Conservation (phyloP, 129 eudicot genomes). For the Escallonia herrerae region DNA sequence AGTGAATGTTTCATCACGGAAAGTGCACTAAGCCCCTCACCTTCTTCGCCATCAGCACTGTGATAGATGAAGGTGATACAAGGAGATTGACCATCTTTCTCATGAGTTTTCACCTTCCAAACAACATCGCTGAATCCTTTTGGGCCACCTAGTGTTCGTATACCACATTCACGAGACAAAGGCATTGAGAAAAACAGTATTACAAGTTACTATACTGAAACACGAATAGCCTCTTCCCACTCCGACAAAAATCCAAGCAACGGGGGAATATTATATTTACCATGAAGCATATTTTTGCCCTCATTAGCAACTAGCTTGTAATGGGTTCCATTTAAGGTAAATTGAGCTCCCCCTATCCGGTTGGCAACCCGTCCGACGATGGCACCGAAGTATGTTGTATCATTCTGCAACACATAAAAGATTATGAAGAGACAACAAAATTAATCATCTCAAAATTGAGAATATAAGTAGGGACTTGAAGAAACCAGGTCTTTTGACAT, state of each 20-base stretch:
- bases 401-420: conserved; percentile 37
- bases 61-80: conserved; percentile 26
- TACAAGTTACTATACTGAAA: not conserved
- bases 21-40: conserved; percentile 1
- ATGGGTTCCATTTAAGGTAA: conserved; percentile 47
- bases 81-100: conserved; percentile 14
- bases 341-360: conserved; percentile 71
- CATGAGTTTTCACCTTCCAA: conserved; percentile 33
- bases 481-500: too few relatives aligned
- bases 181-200: not conserved
- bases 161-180: not conserved
- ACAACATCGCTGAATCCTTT: conserved; percentile 40
- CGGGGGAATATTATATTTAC: conserved; percentile 7
- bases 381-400: conserved; percentile 50
- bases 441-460: too few relatives aligned
- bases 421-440: not conserved
- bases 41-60: conserved; percentile 46
- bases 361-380: conserved; percentile 74
- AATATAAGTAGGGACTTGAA: too few relatives aligned
- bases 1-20: too few relatives aligned
- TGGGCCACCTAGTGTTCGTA: conserved; percentile 26
- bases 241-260: not conserved
- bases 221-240: not conserved
- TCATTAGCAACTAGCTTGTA: conserved; percentile 70
- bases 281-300: conserved; percentile 61